Evolutionary conservation across 2,329 filamentous ascomycete species (phyloP), one percentile per base, ranked within the genome.

Genomic region (Monosporascus sp.): DNA sequence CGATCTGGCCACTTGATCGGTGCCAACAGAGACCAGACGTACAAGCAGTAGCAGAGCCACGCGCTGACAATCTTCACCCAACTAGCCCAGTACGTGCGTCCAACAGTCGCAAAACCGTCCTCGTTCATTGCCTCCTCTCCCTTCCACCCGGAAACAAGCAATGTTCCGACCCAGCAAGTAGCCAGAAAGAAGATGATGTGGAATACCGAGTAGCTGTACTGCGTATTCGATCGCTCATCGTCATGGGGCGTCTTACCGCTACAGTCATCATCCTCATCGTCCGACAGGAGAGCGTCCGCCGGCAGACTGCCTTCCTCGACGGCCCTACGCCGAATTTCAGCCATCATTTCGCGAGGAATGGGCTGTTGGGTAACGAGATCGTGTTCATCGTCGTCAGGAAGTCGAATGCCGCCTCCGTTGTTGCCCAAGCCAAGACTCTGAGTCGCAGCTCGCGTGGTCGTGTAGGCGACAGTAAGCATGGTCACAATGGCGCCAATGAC

Each of bases 11-110:
- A 70, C 45, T 95, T 72, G 38, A 95, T 80, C 3, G 94, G 94
- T 45, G 94, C 94, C 44, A 96, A 78, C 63, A 99, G 72, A 19
- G 90, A 96, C 94, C 94, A 99, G 27, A 86, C 82, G 67, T 97
- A 99, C 71, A 99, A 89, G 50, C 77, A 85, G 71, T 99, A 97
- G 75, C 94, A 99, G 52, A 94, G 86, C 94, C 94, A 99, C 19
- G 93, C 87, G 72, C 92, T 96, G 51, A 97, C 86, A 70, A 99
- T 97, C 84, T 99, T 99, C 63, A 97, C 91, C 94, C 95, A 99
- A 67, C 91, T 96, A 35, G 94, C 94, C 82, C 91, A 96, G 72
- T 97, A 96, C 5, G 93, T 97, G 55, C 94, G 81, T 20, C 94
- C 94, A 4, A 99, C 93, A 0, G 93, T 90, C 2, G 91, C 90